phyloP scores from a whole-genome alignment of 108 stramenopile species.

The Cyclotella cryptica region DNA sequence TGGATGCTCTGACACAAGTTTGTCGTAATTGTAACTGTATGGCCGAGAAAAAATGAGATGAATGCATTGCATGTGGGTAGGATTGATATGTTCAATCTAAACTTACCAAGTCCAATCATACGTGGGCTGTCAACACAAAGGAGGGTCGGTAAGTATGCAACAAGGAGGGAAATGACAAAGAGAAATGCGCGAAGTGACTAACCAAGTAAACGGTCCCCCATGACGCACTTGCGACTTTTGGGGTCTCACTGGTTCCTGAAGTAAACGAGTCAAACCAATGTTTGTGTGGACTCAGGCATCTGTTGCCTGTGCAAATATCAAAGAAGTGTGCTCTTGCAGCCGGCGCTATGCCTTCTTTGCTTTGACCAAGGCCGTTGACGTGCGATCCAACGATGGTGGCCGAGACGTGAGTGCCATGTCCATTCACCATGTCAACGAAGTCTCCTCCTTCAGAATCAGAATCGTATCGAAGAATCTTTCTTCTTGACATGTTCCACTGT shows the following conservation, averaged over 20 bases:
- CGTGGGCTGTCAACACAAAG: background rate
- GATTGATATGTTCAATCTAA: background rate
- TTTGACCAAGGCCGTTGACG: constrained; percentile 11
- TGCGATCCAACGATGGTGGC: constrained; percentile 46
- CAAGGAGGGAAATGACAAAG: background rate
- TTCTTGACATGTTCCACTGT: constrained; percentile 13
- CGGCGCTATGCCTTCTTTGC: constrained; percentile 41
- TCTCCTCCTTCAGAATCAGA: constrained; percentile 27
- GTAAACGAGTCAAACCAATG: constrained; percentile 17
- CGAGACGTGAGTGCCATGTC: constrained; percentile 60
- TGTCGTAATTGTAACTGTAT: constrained; percentile 13
- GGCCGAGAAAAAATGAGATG: background rate
- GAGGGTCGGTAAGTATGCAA: background rate
- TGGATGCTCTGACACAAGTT: constrained; percentile 13
- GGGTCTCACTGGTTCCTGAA: background rate
- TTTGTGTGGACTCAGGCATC: background rate
- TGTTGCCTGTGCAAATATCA: constrained; percentile 36
- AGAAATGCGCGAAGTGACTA: background rate
- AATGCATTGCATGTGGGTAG: background rate
- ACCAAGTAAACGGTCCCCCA: constrained; percentile 43
- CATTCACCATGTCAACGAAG: constrained; percentile 3
- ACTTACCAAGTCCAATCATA: constrained; percentile 13
- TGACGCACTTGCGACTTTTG: constrained; percentile 40
- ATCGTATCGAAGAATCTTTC: constrained; percentile 52
- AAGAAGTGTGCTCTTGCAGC: constrained; percentile 44